Evolutionary conservation across 1,139 yeast genomes (phyloP).

Genomic region (Geotrichum candidum): DNA sequence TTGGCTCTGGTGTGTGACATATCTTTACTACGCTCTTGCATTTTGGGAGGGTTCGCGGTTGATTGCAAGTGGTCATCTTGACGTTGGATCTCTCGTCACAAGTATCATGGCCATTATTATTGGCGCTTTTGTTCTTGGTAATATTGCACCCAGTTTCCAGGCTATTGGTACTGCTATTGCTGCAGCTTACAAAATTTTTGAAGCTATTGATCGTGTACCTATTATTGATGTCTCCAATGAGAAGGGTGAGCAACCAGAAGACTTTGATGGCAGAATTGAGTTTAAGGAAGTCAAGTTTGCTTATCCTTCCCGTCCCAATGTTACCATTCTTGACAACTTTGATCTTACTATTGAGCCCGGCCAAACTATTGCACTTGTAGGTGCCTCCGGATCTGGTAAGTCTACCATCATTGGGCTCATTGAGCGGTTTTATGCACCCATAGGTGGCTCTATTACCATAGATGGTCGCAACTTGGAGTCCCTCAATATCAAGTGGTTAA

Average conservation of each 20-base stretch:
- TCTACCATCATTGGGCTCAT: slow-evolving; percentile 74
- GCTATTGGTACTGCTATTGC: slow-evolving; percentile 39
- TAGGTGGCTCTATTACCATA: slow-evolving; percentile 56
- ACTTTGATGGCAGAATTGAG: slow-evolving; percentile 48
- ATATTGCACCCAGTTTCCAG: slow-evolving; percentile 40
- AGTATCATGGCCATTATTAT: slow-evolving; percentile 39
- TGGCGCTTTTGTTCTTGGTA: slow-evolving; percentile 41
- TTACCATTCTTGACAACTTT: slow-evolving; percentile 60
- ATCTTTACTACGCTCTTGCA: slow-evolving; percentile 38
- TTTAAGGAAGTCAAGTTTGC: slow-evolving; percentile 62
- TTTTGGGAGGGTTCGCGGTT: slow-evolving; percentile 43
- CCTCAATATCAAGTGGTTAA: slow-evolving; percentile 64
- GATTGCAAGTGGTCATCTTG: slow-evolving; percentile 33
- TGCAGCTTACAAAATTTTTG: slow-evolving; percentile 39
- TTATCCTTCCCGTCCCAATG: slow-evolving; percentile 86
- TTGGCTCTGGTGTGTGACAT: slow-evolving; percentile 35
- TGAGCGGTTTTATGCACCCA: slow-evolving; percentile 59
- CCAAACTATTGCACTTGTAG: slow-evolving; percentile 81
- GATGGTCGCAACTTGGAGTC: slow-evolving; percentile 61
- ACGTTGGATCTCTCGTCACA: slow-evolving; percentile 34
- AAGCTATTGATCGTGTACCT: slow-evolving; percentile 40
- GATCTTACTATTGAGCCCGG: slow-evolving; percentile 58
- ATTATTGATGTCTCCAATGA: slow-evolving; percentile 34
- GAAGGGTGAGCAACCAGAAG: slow-evolving; percentile 32
- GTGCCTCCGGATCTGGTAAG: slow-evolving; percentile 90